Evolutionary conservation across 306 rosid species (phyloP).

Genomic region (Vicia villosa): DNA sequence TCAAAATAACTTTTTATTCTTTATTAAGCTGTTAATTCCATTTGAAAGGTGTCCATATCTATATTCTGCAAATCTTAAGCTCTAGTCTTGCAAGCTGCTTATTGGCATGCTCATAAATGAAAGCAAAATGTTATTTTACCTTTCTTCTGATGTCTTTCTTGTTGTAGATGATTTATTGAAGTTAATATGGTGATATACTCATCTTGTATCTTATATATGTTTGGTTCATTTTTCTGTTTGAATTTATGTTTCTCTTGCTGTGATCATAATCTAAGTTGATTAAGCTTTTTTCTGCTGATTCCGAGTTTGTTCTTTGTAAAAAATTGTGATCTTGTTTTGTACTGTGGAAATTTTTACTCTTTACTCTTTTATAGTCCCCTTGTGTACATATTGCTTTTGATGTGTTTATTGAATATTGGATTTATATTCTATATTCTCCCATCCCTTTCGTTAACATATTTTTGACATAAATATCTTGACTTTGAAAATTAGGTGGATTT

Average conservation of each 20-base stretch:
- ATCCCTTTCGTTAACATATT: slow-evolving; percentile 7
- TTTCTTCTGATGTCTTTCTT: slow-evolving; percentile 7
- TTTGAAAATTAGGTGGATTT: slow-evolving; percentile 79
- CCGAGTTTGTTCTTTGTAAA: not conserved
- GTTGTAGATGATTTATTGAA: not conserved
- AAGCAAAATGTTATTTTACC: not conserved
- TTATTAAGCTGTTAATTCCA: not conserved
- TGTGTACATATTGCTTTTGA: slow-evolving; percentile 12
- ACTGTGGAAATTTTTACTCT: not conserved
- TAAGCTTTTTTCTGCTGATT: slow-evolving; percentile 2
- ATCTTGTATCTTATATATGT: slow-evolving; percentile 8
- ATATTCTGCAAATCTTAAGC: slow-evolving; percentile 14
- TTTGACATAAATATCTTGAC: slow-evolving; percentile 34
- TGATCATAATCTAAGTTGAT: slow-evolving; percentile 3
- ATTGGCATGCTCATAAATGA: not conserved
- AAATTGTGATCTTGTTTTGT: slow-evolving; percentile 31
- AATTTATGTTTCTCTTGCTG: slow-evolving; percentile 23
- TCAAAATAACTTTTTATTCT: not conserved
- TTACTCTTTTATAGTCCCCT: not conserved
- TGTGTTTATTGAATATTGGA: slow-evolving; percentile 7
- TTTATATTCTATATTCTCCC: not conserved
- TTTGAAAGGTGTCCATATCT: slow-evolving; percentile 21
- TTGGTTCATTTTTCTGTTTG: slow-evolving; percentile 20
- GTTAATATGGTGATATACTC: slow-evolving; percentile 15
- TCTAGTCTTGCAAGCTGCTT: slow-evolving; percentile 24